phyloP scores from a whole-genome alignment of 495 filamentous ascomycete genomes.

The Evansstolkia leycettana region DNA sequence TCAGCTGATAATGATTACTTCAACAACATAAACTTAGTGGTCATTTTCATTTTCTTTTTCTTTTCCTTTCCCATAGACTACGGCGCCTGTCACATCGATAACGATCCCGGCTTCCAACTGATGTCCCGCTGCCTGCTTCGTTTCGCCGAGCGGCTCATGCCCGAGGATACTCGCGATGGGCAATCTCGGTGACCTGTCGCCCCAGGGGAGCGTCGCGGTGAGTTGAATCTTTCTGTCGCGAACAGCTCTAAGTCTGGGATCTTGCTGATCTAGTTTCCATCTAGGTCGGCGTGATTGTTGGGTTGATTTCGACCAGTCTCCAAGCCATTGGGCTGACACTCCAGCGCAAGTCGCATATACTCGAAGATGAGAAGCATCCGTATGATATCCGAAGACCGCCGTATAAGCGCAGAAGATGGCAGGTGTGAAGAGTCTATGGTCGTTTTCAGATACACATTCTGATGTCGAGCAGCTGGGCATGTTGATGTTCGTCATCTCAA shows the following conservation, averaged over 20 bases:
- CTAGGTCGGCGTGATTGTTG: constrained; percentile 85
- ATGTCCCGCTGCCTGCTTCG: constrained; percentile 8
- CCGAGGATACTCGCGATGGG: constrained; percentile 42
- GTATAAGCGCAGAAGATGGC: constrained; percentile 86
- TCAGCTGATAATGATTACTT: not conserved
- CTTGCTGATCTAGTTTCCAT: not conserved
- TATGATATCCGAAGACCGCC: constrained; percentile 73
- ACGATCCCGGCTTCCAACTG: constrained; percentile 2
- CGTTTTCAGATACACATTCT: constrained; percentile 2
- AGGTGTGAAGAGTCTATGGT: constrained; percentile 32
- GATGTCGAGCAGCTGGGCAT: constrained; percentile 55
- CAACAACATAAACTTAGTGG: not conserved
- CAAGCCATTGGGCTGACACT: constrained; percentile 95
- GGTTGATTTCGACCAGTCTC: constrained; percentile 80
- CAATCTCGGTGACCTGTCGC: constrained; percentile 71
- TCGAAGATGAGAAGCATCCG: constrained; percentile 86
- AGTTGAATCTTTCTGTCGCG: constrained; percentile 21
- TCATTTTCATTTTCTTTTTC: too few species aligned
- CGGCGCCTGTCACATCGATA: constrained; percentile 11
- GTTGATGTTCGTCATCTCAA: constrained; percentile 91
- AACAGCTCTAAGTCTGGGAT: not conserved
- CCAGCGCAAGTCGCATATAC: constrained; percentile 94
- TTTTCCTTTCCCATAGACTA: too few species aligned
- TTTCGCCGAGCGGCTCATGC: constrained; percentile 17
- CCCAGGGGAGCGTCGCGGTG: constrained; percentile 77